phyloP scores from a whole-genome alignment of 1,139 yeast species.

The Suhomyces panamericanus region DNA sequence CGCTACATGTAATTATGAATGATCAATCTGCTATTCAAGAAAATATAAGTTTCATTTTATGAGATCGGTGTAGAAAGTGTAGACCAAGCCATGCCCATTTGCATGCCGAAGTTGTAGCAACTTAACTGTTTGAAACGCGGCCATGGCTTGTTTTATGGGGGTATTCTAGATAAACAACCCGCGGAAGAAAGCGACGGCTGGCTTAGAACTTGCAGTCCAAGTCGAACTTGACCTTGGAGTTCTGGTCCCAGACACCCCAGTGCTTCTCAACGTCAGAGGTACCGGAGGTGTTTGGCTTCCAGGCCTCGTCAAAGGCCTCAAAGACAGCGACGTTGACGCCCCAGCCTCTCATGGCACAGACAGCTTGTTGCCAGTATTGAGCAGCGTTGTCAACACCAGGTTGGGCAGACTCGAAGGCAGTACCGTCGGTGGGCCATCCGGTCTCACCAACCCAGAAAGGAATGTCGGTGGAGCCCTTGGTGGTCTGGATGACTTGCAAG shows the following conservation, averaged over 20 bases:
- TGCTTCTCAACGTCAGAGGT: slow-evolving; percentile 82
- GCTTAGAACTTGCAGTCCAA: slow-evolving; percentile 53
- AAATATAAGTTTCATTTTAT: neutral
- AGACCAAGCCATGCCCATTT: neutral
- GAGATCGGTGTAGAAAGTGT: neutral
- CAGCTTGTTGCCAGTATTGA: slow-evolving; percentile 79
- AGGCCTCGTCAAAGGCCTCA: slow-evolving; percentile 93
- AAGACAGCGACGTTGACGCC: slow-evolving; percentile 89
- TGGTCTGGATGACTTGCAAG: slow-evolving; percentile 76
- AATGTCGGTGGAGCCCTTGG: slow-evolving; percentile 82
- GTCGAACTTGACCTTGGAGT: slow-evolving; percentile 57
- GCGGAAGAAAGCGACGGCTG: neutral
- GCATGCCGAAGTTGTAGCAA: slow-evolving; percentile 4
- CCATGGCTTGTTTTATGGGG: neutral
- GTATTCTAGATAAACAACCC: slow-evolving; percentile 2
- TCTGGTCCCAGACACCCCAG: slow-evolving; percentile 84
- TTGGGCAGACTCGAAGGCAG: slow-evolving; percentile 58
- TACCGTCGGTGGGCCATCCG: slow-evolving; percentile 96
- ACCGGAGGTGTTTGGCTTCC: slow-evolving; percentile 92
- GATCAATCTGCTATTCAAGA: neutral
- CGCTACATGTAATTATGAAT: neutral
- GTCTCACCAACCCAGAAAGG: slow-evolving; percentile 97
- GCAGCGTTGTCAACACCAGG: slow-evolving; percentile 77
- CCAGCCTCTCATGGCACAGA: slow-evolving; percentile 94
- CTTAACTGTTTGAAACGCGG: slow-evolving; percentile 1